These are phyloP conservation scores for Ramichloridium luteum DNA, from an alignment of 2,329 filamentous ascomycete genomes.

Conservation along the genomic window DNA sequence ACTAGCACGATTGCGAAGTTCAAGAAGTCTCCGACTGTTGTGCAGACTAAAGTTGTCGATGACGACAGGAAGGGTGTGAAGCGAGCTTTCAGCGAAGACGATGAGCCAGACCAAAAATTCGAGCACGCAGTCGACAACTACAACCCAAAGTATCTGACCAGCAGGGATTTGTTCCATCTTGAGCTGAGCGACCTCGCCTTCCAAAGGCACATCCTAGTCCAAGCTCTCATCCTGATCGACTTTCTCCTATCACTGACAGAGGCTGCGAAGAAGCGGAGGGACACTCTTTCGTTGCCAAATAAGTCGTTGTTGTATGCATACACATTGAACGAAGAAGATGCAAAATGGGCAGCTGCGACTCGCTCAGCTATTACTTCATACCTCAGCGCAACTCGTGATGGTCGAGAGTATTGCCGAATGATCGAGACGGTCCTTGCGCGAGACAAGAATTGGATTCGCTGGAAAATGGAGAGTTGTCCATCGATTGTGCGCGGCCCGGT, in stretches of 20 bases:
- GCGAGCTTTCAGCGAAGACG: slow-evolving; percentile 43
- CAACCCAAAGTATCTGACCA: slow-evolving; percentile 98
- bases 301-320: slow-evolving; percentile 79
- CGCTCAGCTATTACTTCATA: slow-evolving; percentile 71
- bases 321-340: slow-evolving; percentile 68
- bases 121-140: slow-evolving; percentile 58
- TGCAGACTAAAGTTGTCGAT: slow-evolving; percentile 59
- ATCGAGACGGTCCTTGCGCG: slow-evolving; percentile 89
- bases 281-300: slow-evolving; percentile 52
- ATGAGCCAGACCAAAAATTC: slow-evolving; percentile 16
- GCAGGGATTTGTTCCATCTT: slow-evolving; percentile 85
- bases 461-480: slow-evolving; percentile 92
- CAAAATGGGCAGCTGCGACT: slow-evolving; percentile 71
- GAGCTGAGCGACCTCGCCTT: slow-evolving; percentile 96
- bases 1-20: slow-evolving; percentile 60
- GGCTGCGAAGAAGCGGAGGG: slow-evolving; percentile 66
- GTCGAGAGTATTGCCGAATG: slow-evolving; percentile 90
- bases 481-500: slow-evolving; percentile 69
- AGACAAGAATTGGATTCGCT: slow-evolving; percentile 98
- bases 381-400: slow-evolving; percentile 50
- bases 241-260: slow-evolving; percentile 85
- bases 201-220: slow-evolving; percentile 83
- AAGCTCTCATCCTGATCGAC: slow-evolving; percentile 86
- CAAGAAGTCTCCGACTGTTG: slow-evolving; percentile 53
- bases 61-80: slow-evolving; percentile 50